Conservation (phyloP, 257 asterid species). For the Capsicum chinense region DNA sequence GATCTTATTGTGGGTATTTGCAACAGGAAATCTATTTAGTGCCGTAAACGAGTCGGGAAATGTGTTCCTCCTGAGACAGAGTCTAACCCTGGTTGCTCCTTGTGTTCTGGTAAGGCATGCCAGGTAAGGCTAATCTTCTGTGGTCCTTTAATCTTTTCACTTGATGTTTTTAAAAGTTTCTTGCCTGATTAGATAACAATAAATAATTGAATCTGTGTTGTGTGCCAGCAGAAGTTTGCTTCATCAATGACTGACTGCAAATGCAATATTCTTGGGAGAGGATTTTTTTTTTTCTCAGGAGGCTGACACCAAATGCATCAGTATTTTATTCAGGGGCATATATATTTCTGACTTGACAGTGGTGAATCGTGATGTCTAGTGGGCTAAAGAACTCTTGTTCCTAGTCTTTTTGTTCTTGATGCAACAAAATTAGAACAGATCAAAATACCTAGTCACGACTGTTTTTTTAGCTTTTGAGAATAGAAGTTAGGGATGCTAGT, state of each 20-base stretch:
- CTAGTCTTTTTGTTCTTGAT: conserved; percentile 11
- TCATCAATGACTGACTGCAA: background rate
- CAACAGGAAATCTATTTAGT: conserved; percentile 10
- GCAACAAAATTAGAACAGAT: background rate
- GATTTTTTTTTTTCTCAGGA: background rate
- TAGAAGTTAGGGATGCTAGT: conserved; percentile 14
- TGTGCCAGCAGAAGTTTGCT: conserved; percentile 10
- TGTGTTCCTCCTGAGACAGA: background rate
- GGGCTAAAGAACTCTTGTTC: conserved; percentile 3
- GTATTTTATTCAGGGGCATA: background rate
- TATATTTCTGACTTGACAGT: conserved; percentile 12
- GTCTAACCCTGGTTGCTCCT: conserved; percentile 13
- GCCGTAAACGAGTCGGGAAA: background rate
- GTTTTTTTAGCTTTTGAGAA: conserved; percentile 18
- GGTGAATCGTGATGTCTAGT: background rate
- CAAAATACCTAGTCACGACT: background rate
- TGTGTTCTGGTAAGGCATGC: conserved; percentile 17
- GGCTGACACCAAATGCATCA: background rate
- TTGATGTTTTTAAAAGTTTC: conserved; percentile 10
- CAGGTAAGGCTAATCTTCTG: conserved; percentile 23
- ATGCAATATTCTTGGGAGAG: background rate
- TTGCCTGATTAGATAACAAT: background rate
- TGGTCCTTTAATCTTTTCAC: background rate
- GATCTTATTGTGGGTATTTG: conserved; percentile 12
- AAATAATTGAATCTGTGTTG: conserved; percentile 18